Evolutionary conservation across 2,329 filamentous ascomycete genomes (phyloP), one percentile per base, ranked within the genome.

Genomic region (Chaetothyriales sp.): DNA sequence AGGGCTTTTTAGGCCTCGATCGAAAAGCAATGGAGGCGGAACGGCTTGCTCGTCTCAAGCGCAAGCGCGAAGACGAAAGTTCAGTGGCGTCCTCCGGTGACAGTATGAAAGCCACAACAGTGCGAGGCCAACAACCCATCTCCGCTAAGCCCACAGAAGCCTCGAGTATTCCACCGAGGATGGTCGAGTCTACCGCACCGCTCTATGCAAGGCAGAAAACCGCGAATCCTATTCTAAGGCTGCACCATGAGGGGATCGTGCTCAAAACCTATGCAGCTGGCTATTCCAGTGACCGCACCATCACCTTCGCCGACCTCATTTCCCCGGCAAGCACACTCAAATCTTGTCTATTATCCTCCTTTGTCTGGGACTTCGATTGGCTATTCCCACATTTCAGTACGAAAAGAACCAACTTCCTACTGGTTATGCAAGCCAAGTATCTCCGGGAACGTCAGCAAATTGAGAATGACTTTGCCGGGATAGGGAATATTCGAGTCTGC

Each of bases 21-120:
- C 78, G 89, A 37, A 87, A 82, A 66, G 77, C 80, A 49, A 92
- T 95, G 87, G 90, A 95, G 66, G 74, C 82, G 61, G 88, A 94
- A 64, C 81, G 90, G 43, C 75, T 94, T 13, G 82, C 80, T 19
- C 77, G 89, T 59, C 66, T 81, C 43, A 74, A 73, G 37, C 70
- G 75, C 44, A 86, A 89, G 65, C 76, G 80, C 37, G 76, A 78
- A 64, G 64, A 67, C 7, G 73, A 72, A 2, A 59, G 61, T 7
- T 15, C 19, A n/a, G 4, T 18, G 45, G 2, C n/a, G 43, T 6
- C 9, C 8, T 15, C 47, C 25, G 20, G 18, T 50, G 5, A 5
- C 29, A 33, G 29, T 2, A 13, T 33, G 22, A 22, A 37, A 47
- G 19, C 20, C 8, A 6, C 22, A 25, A 25, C 22, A 25, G 22